These are phyloP conservation scores for Colletotrichum siamense DNA, from an alignment of 2,329 filamentous ascomycete genomes.

Conservation along the genomic window DNA sequence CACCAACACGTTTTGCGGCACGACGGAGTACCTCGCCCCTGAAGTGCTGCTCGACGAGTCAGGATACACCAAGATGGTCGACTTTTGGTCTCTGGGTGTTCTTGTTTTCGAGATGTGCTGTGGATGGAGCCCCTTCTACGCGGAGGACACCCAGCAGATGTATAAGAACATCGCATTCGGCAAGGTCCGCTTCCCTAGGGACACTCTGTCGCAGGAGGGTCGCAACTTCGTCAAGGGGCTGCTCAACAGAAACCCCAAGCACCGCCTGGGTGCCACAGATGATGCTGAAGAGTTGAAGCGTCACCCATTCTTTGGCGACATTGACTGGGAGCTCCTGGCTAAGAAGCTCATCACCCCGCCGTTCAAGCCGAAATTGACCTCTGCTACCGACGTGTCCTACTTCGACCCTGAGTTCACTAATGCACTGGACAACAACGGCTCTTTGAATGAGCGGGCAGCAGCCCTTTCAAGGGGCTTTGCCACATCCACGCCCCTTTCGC, in stretches of 20 bases:
- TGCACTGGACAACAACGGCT: slow-evolving; percentile 84
- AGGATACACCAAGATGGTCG: slow-evolving; percentile 99
- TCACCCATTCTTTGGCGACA: slow-evolving; percentile 92
- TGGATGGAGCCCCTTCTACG: slow-evolving; percentile 98
- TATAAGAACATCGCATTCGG: slow-evolving; percentile 99
- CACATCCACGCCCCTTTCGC: slow-evolving; percentile 89
- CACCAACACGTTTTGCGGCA: slow-evolving; percentile 98
- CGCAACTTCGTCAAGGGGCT: slow-evolving; percentile 98
- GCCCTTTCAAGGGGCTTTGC: slow-evolving; percentile 85
- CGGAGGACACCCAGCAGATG: slow-evolving; percentile 99
- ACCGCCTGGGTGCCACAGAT: slow-evolving; percentile 86
- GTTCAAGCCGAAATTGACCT: slow-evolving; percentile 97
- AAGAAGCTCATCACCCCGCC: slow-evolving; percentile 95
- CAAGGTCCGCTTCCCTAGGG: slow-evolving; percentile 94
- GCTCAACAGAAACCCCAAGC: slow-evolving; percentile 95
- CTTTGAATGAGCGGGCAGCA: slow-evolving; percentile 88
- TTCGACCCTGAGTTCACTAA: slow-evolving; percentile 99
- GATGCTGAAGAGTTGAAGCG: slow-evolving; percentile 95
- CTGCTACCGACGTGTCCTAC: slow-evolving; percentile 94
- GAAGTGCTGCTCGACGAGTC: slow-evolving; percentile 95
- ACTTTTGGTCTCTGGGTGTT: slow-evolving; percentile 98
- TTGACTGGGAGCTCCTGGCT: slow-evolving; percentile 87
- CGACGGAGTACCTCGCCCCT: slow-evolving; percentile 95
- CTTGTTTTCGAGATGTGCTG: slow-evolving; percentile 99
- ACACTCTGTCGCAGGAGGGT: slow-evolving; percentile 92